Evolutionary conservation across 2,329 filamentous ascomycete genomes (phyloP).

Genomic region (Penicillium hesseltinei): DNA sequence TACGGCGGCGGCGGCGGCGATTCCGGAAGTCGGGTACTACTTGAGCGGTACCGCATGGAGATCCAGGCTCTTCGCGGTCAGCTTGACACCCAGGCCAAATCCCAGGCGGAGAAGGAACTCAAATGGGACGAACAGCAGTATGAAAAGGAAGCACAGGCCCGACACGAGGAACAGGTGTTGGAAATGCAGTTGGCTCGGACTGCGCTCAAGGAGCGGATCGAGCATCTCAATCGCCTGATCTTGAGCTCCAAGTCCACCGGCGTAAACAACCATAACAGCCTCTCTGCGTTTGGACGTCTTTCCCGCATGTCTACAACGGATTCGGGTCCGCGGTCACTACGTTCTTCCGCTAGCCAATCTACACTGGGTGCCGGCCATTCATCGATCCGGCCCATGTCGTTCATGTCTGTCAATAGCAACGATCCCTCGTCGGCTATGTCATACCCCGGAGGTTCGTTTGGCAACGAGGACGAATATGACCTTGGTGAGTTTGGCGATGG

Average conservation of each 20-base stretch:
- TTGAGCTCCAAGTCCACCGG: constrained; percentile 93
- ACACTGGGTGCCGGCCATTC: constrained; percentile 49
- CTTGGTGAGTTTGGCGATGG: constrained; percentile 86
- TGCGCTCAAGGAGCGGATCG: constrained; percentile 93
- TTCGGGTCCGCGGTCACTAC: constrained; percentile 53
- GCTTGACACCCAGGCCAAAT: constrained; percentile 77
- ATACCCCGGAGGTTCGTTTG: constrained; percentile 33
- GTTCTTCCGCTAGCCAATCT: constrained; percentile 70
- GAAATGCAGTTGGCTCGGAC: constrained; percentile 98
- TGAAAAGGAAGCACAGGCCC: constrained; percentile 76
- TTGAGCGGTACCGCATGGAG: constrained; percentile 92
- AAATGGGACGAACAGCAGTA: constrained; percentile 70
- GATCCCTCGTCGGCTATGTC: constrained; percentile 32
- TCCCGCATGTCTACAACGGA: constrained; percentile 57
- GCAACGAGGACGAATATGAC: constrained; percentile 60
- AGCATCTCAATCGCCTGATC: constrained; percentile 92
- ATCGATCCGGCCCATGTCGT: constrained; percentile 65
- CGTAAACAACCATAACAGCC: constrained; percentile 76
- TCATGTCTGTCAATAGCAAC: constrained; percentile 58
- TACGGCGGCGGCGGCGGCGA: constrained; percentile 73
- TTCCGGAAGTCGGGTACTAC: constrained; percentile 77
- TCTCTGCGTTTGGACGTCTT: constrained; percentile 65
- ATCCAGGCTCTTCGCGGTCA: constrained; percentile 79
- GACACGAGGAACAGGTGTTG: constrained; percentile 95
- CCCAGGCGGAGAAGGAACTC: constrained; percentile 58